Conservation (phyloP, 306 rosid genomes). For the Rubus idaeus region DNA sequence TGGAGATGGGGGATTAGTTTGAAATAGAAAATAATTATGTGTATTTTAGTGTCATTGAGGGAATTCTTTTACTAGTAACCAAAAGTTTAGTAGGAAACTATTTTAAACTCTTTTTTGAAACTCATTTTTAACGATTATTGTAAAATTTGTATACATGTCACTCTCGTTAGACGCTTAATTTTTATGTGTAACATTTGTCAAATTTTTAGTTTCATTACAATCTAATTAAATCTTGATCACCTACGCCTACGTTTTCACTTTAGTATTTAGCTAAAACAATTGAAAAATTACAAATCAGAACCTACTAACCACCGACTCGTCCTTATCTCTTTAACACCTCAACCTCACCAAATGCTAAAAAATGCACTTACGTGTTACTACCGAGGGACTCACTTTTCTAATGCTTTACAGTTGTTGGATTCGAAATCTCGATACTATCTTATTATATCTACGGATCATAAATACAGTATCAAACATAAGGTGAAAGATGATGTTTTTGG, state of each 20-base stretch:
- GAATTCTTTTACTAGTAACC: no score
- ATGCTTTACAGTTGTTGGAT: neutral
- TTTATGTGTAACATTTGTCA: neutral
- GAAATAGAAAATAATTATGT: neutral
- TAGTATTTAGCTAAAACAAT: neutral
- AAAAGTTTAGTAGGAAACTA: no score
- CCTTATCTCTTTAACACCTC: neutral
- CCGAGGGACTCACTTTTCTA: neutral
- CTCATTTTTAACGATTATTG: neutral
- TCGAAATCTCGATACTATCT: neutral
- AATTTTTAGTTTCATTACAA: neutral
- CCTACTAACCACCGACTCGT: neutral
- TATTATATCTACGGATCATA: neutral
- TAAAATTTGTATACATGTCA: neutral
- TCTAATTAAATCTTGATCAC: neutral
- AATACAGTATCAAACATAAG: neutral
- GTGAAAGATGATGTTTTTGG: neutral
- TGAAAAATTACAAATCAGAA: neutral
- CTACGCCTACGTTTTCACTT: neutral
- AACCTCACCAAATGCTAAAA: neutral
- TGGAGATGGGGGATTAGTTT: neutral
- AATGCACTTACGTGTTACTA: neutral
- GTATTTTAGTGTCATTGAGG: neutral
- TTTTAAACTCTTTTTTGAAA: neutral
- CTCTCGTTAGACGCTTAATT: fast-evolving